These are phyloP conservation scores for Colletotrichum trifolii DNA, from an alignment of 2,329 filamentous ascomycete genomes.

Conservation along the genomic window DNA sequence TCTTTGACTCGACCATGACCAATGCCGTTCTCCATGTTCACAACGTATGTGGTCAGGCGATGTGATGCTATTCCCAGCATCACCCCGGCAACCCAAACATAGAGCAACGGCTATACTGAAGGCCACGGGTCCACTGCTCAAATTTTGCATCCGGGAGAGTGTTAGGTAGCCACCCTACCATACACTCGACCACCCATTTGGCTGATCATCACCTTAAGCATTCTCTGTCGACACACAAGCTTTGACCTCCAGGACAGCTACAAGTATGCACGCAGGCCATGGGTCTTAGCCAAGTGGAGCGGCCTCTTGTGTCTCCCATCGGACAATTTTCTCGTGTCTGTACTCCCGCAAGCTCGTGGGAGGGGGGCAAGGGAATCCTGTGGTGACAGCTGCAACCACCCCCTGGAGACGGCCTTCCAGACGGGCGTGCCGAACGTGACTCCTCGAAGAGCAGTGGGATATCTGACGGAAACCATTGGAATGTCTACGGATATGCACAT, in stretches of 20 bases:
- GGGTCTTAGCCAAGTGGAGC: slow-evolving; percentile 10
- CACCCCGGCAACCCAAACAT: slow-evolving; percentile 10
- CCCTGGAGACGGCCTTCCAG: slow-evolving; percentile 44
- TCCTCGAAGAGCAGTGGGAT: slow-evolving; percentile 56
- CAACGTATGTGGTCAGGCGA: slow-evolving; percentile 4
- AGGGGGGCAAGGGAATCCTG: slow-evolving; percentile 48
- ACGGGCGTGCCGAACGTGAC: slow-evolving; percentile 39
- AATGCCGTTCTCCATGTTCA: slow-evolving; percentile 20
- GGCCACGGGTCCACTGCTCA: slow-evolving; percentile 21
- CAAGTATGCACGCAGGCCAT: slow-evolving; percentile 1
- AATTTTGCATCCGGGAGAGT: slow-evolving; percentile 22
- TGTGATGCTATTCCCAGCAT: slow-evolving; percentile 14
- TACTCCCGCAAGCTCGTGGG: slow-evolving; percentile 51
- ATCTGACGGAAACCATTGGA: slow-evolving; percentile 40
- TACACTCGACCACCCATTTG: slow-evolving; percentile 2
- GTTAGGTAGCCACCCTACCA: background rate
- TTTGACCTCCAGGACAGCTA: slow-evolving; percentile 3
- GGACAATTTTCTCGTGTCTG: slow-evolving; percentile 47
- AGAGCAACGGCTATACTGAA: slow-evolving; percentile 4
- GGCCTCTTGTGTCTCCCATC: slow-evolving; percentile 32
- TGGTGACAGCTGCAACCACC: slow-evolving; percentile 55
- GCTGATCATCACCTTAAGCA: no score
- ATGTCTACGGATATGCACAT: slow-evolving; percentile 48
- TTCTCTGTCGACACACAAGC: background rate
- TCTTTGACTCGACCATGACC: slow-evolving; percentile 50